phyloP scores from a whole-genome alignment of 192 early-diverging fungal species.

The Gryganskiella cystojenkinii region DNA sequence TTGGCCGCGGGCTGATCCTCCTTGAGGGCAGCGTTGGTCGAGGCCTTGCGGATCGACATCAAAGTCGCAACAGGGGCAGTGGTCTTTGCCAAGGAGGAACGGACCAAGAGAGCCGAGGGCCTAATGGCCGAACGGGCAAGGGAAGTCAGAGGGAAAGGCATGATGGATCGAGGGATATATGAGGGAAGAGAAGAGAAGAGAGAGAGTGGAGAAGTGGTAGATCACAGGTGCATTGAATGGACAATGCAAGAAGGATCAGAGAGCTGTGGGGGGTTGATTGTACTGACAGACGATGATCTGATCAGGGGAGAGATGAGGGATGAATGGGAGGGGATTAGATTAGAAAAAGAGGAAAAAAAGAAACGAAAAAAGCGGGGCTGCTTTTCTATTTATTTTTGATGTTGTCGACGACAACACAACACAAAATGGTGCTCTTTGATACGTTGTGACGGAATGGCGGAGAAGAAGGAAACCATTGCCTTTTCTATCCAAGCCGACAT shows the following conservation, averaged over 20 bases:
- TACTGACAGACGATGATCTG: not conserved
- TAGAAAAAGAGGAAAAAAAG: not conserved
- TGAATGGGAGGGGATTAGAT: too few species aligned
- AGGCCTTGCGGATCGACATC: conserved; percentile 41
- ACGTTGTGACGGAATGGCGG: too few species aligned
- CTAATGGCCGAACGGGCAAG: conserved; percentile 24
- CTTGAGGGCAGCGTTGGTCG: conserved; percentile 21
- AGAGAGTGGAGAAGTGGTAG: conserved; percentile 10
- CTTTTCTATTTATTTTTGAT: not conserved
- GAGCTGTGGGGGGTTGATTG: not conserved
- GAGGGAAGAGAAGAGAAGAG: not conserved
- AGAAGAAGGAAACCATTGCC: too few species aligned
- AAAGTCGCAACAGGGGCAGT: conserved; percentile 34
- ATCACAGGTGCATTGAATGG: conserved; percentile 32
- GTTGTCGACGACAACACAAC: not conserved
- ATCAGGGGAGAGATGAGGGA: not conserved
- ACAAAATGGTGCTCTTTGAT: too few species aligned
- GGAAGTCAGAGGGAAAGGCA: not conserved
- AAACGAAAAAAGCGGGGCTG: not conserved
- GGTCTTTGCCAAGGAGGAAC: conserved; percentile 36
- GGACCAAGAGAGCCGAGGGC: conserved; percentile 29
- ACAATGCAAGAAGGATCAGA: not conserved
- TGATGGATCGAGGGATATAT: not conserved
- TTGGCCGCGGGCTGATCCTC: conserved; percentile 64
- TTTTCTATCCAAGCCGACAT: too few species aligned